Percentiles rank a stretch among this genome's conserved stretches.
phyloP scores from a whole-genome alignment of 306 rosid species.

The Amphicarpaea edgeworthii region DNA sequence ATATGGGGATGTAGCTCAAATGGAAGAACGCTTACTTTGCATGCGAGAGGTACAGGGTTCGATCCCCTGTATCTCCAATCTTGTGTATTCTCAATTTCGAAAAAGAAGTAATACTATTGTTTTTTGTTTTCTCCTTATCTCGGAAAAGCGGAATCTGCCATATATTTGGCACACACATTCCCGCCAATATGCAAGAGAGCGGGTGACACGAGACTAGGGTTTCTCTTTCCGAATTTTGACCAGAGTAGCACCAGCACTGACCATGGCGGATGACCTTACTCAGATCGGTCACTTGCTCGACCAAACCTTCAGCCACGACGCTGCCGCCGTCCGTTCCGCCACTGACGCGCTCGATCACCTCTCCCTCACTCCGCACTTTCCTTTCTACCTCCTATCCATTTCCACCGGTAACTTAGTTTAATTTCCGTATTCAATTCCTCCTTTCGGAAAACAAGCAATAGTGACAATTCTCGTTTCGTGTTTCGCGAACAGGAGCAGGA shows the following conservation, averaged over 20 bases:
- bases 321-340: conserved; percentile 57
- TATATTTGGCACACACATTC: conserved; percentile 38
- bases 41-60: conserved; percentile 96
- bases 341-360: conserved; percentile 68
- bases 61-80: conserved; percentile 90
- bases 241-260: background rate
- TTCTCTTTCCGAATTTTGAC: conserved; percentile 2
- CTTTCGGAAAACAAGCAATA: background rate
- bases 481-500: conserved; percentile 58
- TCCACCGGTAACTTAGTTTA: conserved; percentile 54
- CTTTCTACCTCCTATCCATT: conserved; percentile 68
- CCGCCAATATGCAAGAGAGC: conserved; percentile 63
- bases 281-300: conserved; percentile 63
- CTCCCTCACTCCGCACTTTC: conserved; percentile 64
- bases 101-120: background rate
- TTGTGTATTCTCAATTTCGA: background rate
- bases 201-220: conserved; percentile 55
- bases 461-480: background rate
- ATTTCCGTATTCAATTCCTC: background rate
- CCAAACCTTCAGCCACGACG: conserved; percentile 68
- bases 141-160: conserved; percentile 11
- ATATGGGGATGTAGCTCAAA: conserved; percentile 64
- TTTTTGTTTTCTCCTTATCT: background rate
- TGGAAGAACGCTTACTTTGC: conserved; percentile 98
- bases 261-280: conserved; percentile 62